Base-by-base conservation (phyloP, 345 rosid species). In the Populus alba region DNA sequence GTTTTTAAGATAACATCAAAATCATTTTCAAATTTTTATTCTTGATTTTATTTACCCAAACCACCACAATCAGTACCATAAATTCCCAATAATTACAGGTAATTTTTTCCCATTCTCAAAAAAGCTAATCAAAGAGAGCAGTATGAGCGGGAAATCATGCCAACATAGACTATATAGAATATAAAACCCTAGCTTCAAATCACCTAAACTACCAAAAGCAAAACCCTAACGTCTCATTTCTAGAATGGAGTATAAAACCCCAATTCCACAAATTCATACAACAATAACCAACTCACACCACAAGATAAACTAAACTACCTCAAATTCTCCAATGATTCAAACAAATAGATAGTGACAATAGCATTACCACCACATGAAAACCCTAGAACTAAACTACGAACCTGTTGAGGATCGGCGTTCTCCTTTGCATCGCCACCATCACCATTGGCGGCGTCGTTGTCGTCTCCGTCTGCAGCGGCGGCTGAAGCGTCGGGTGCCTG, bases 331-430 rank as follows among this genome's bases (percentile, higher is more conserved):
- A 15, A 18, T 45, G 68, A 72, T 13, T 49, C 68, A 38, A 73
- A 61, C 8, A 61, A 70, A 33, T 25, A 73, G 22, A 55, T 2
- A 18, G 25, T 29, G 8, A 10, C 25, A 55, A 13, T 16, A 57
- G 18, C 47, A 74, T 16, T 67, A 67, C 39, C 31, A 6, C 38
- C 1, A 35, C 38, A 31, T 25, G n/a, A 7, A 15, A 71, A 38
- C 67, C 72, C 66, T 20, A 75, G n/a, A 39, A 69, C 65, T 8
- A 17, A 27, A 45, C 71, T 73, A 25, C 41, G 47, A 11, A 88
- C 90, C 85, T 78, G 82, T 62, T 87, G 91, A 51, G 85, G 79
- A 84, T 89, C 90, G 22, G 85, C 78, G 77, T 86, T 86, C 83
- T 92, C 91, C 65, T 89, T 87, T 6, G 85, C 81, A 8, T 84